Evolutionary conservation across 331 rosid genomes (phyloP), one percentile per base, ranked within the genome.

Genomic region (Spiraea crenata): DNA sequence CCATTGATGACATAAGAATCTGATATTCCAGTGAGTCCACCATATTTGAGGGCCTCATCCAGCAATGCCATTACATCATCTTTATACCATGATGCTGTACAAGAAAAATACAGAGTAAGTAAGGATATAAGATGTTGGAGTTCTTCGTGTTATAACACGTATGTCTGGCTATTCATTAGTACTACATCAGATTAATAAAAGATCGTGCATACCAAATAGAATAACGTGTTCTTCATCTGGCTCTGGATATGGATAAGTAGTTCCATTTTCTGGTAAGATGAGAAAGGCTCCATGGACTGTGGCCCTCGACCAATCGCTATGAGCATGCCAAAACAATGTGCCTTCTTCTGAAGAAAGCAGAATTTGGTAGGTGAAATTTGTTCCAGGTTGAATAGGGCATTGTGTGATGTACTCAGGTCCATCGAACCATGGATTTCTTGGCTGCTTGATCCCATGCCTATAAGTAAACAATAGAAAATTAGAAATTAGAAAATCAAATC

Each of bases 361-460:
- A 14, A 71, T 49, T 6, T n/a, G 13, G 44, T 71, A 58, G 8
- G 75, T 71, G 57, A 71, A 71, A 35, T 71, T 71, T 39, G 75
- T 58, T 44, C 75, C 67, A 8, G 66, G 37, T 1, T 15, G 38
- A 44, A 71, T 71, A 6, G 75, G 75, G 67, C 75, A 71, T 46
- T 71, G 75, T 25, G 75, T 71, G 4, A 71, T 4, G 35, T 71
- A 71, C 19, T 71, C 67, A 0, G 75, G 75, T 58, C 75, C 75
- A 46, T 71, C 75, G 11, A 57, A 71, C 75, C 75, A 71, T 1
- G 67, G 75, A 15, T 71, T 71, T 71, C 58, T 57, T 34, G 75
- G 67, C 19, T 71, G 75, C 47, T 71, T 71, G 45, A 71, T 57
- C 5, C 75, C 75, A 46, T 71, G 75, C 75, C 75, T 71, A n/a